Evolutionary conservation across 1,284 basidiomycete genomes (phyloP), one percentile per base, ranked within the genome.

Genomic region (Mycosarcoma mackinlayi): DNA sequence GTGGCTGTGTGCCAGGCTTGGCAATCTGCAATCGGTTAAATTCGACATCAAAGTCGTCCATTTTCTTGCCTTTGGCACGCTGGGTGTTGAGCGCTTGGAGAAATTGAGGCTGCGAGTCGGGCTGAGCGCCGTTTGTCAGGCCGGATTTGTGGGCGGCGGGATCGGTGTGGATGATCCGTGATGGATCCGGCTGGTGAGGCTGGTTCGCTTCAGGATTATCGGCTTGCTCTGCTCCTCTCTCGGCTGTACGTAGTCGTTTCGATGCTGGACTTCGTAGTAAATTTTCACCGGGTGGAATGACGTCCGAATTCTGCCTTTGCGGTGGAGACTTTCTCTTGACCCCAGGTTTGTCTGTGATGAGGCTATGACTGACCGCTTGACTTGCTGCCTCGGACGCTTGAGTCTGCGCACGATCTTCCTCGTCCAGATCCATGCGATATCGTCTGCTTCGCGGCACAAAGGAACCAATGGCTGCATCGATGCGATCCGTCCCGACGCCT

Each of bases 1-100:
- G 37, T n/a, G 54, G 45, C 30, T 50, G 38, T 14, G 37, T 23
- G 14, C 16, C 39, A 3, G 67, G 59, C 37, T 72, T 75, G 14
- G 68, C 62, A 30, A 75, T 67, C 14, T 64, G 57, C 6, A 78
- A 64, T 7, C 59, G 59, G 41, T 78, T 73, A 52, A 78, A 78
- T 25, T 78, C 76, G 40, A 65, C 62, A 39, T 78, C 76, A 39
- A 77, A 78, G 10, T 61, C 62, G 55, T 78, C 76, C 51, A 73
- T 56, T 34, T 51, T 58, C 27, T 64, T 72, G 18, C 62, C 60
- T 30, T 65, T 56, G 19, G 73, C 70, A 13, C 59, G 61, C 39
- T 68, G 61, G 3, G 70, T 75, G 48, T 59, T 65, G 52, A 78
- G 56, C 3, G 75, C 74, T 45, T 66, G 60, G 16, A 78, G 64